A percentile compares a stretch with the other conserved stretches of the same genome.
These are phyloP conservation scores for Graphiopsis chlorocephala DNA, from an alignment of 2,329 filamentous ascomycete species.

Conservation along the genomic window DNA sequence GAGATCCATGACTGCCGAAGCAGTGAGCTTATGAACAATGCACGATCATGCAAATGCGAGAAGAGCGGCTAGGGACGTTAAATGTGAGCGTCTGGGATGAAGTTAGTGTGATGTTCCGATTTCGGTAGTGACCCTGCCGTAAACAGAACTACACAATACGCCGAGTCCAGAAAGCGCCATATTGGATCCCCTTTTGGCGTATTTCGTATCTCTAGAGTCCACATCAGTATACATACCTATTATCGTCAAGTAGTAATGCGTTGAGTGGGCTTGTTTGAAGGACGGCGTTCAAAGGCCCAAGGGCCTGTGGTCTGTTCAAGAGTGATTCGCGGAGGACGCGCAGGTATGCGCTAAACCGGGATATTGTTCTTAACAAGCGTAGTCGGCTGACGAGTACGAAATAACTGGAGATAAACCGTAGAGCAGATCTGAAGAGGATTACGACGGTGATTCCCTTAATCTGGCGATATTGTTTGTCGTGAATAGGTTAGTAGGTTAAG, in stretches of 20 bases:
- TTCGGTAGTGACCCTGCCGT: neutral
- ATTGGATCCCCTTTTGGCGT: neutral
- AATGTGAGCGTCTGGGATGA: neutral
- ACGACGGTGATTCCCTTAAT: neutral
- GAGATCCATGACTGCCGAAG: conserved; percentile 11
- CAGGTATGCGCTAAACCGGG: neutral
- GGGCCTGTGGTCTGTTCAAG: neutral
- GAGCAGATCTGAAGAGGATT: neutral
- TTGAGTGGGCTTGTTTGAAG: neutral
- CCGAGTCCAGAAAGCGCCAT: neutral
- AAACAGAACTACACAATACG: neutral
- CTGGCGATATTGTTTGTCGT: neutral
- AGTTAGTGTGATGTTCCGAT: neutral
- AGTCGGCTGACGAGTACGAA: neutral
- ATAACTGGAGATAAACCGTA: neutral
- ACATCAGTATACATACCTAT: neutral
- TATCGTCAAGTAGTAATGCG: neutral
- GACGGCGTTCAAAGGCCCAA: neutral
- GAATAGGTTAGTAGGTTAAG: neutral
- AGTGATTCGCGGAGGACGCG: neutral
- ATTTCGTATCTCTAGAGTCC: neutral
- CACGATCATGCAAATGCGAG: neutral
- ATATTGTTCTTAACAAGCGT: neutral
- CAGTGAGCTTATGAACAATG: neutral
- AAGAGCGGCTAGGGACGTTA: neutral